Percentiles rank a stretch among this genome's conserved stretches.
phyloP scores from a whole-genome alignment of 1,284 basidiomycete genomes.

The Ustilago lituana region DNA sequence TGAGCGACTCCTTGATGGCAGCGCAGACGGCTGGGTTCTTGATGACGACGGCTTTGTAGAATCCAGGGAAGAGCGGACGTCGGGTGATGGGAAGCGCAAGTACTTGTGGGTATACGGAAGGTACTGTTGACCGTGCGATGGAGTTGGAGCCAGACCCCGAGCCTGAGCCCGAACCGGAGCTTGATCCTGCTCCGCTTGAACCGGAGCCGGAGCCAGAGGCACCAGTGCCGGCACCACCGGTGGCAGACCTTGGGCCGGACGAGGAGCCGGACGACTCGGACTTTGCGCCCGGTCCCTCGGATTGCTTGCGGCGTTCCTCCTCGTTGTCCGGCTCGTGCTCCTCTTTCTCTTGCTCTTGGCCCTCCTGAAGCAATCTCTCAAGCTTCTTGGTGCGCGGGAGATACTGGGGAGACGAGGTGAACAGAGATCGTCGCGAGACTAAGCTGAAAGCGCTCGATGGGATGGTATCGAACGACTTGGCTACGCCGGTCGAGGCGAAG shows the following conservation, averaged over 20 bases:
- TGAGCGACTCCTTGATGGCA: slow-evolving; percentile 95
- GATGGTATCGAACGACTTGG: not conserved
- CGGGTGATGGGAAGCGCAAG: slow-evolving; percentile 95
- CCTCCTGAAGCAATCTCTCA: slow-evolving; percentile 11
- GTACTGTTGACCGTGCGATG: slow-evolving; percentile 58
- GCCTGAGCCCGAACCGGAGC: slow-evolving; percentile 26
- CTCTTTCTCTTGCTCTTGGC: slow-evolving; percentile 27
- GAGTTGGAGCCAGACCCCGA: slow-evolving; percentile 48
- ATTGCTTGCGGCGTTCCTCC: slow-evolving; percentile 20
- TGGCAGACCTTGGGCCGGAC: slow-evolving; percentile 16
- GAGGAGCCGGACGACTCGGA: slow-evolving; percentile 29
- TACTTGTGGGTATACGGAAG: slow-evolving; percentile 83
- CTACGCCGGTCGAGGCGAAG: slow-evolving; percentile 5
- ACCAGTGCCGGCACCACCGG: slow-evolving; percentile 18
- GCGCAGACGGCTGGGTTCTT: slow-evolving; percentile 81
- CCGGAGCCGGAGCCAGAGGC: slow-evolving; percentile 13
- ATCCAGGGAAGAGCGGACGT: slow-evolving; percentile 94
- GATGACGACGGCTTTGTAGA: slow-evolving; percentile 74
- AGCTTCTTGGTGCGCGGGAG: slow-evolving; percentile 48
- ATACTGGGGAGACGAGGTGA: slow-evolving; percentile 27
- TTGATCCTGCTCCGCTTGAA: slow-evolving; percentile 4
- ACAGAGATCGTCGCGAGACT: slow-evolving; percentile 23
- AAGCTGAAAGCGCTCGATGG: not conserved
- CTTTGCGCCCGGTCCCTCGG: slow-evolving; percentile 15
- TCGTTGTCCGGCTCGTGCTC: slow-evolving; percentile 42